Percentiles rank a stretch among this genome's conserved stretches.
Evolutionary conservation across 129 eudicot genomes (phyloP).

Genomic region (Erigeron canadensis): DNA sequence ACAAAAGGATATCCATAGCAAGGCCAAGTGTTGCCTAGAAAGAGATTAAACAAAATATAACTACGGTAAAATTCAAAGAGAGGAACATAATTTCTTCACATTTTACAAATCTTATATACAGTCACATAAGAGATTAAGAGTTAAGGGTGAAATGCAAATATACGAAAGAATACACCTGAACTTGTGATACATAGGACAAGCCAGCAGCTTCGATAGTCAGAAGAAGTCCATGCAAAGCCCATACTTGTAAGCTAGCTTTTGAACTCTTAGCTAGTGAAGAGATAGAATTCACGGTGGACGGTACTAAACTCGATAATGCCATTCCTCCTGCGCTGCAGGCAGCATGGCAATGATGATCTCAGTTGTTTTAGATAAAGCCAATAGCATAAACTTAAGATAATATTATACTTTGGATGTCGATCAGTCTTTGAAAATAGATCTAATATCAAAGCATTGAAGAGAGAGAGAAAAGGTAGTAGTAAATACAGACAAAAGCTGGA

Average conservation of each 20-base stretch:
- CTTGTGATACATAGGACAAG: constrained; percentile 87
- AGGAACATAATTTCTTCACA: background rate
- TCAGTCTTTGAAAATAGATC: background rate
- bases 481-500: constrained; percentile 1
- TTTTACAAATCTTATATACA: background rate
- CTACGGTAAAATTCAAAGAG: background rate
- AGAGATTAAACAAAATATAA: constrained; percentile 2
- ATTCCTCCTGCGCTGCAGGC: constrained; percentile 97
- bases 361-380: constrained; percentile 9
- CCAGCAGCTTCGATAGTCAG: constrained; percentile 96
- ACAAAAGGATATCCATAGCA: constrained; percentile 83
- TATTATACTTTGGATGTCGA: background rate
- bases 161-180: constrained; percentile 57
- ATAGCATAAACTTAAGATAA: constrained; percentile 6
- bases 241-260: constrained; percentile 65
- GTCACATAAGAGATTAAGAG: constrained; percentile 10
- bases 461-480: background rate
- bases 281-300: constrained; percentile 74
- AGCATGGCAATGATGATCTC: constrained; percentile 34
- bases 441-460: constrained; percentile 11
- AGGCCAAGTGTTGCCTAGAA: constrained; percentile 91
- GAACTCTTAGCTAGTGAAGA: constrained; percentile 89
- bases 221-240: constrained; percentile 97
- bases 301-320: constrained; percentile 93
- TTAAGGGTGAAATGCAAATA: background rate